Base-by-base conservation (phyloP, 2,329 filamentous ascomycete genomes). In the Hawksworthiomyces lignivorus region DNA sequence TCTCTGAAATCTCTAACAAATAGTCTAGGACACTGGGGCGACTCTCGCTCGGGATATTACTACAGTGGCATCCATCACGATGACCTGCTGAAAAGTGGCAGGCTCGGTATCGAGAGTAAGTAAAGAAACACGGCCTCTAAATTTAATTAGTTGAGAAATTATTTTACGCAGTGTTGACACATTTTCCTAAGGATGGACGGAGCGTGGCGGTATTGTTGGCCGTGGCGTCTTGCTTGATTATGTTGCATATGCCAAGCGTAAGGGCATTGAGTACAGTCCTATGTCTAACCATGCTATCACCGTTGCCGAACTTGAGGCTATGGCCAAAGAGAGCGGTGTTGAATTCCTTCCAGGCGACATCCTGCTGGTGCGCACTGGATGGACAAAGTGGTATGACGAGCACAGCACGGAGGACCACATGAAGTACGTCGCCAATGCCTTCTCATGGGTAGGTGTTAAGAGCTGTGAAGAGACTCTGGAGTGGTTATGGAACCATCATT, bases 401-500 rank as follows among this genome's bases (percentile, higher is more conserved):
- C 70, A 68, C 8, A 60, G 55, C 1, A 53, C 54, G 0, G 57
- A 59, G 2, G 58, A 62, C 9, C 52, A 64, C 9, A 54, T 48
- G 7, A 64, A 63, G 47, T 0, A 42, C 22, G 4, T 59, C 48
- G 12, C 39, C 31, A 32, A 42, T 64, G 5, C 52, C 63, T 39
- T 21, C 10, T 30, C 35, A 18, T 46, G 39, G 44, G 35, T 37
- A n/a, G 60, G 72, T 7, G 52, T 71, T 32, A 62, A 77, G 29
- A 70, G 68, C 0, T 54, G 53, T 3, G 60, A 74, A 36, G 70
- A 70, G 33, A 70, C 80, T 4, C 62, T 76, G 7, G 70, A 75
- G 40, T 87, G 81, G 80, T 48, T 86, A 45, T 82, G 84, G 63
- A 78, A 86, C 53, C 75, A 71, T 49, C 78, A 80, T 39, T 85